A percentile compares a stretch with the other conserved stretches of the same genome.
Evolutionary conservation across 2,329 filamentous ascomycete species (phyloP).

Genomic region (Bertia moriformis): DNA sequence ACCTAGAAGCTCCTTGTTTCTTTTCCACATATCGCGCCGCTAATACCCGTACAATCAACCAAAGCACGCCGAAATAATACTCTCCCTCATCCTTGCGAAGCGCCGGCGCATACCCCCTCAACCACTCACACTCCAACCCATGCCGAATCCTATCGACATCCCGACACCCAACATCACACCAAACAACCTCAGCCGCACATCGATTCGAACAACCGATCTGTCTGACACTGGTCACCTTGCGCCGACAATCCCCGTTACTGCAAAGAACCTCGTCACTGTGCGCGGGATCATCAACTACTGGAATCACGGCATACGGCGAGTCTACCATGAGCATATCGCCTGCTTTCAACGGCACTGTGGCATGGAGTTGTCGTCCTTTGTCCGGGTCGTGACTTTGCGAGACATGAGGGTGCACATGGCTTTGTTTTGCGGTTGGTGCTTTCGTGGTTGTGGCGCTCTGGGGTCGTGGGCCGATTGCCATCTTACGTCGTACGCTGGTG

Average conservation of each 20-base stretch:
- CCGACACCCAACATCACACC: constrained; percentile 4
- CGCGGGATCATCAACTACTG: constrained; percentile 5
- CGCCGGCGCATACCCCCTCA: constrained; percentile 1
- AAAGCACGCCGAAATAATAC: constrained; percentile 4
- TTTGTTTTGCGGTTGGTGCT: too few relatives aligned
- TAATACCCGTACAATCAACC: constrained; percentile 4
- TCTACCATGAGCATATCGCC: constrained; percentile 4
- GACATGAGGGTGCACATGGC: constrained; percentile 3
- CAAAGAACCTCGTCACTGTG: constrained; percentile 3
- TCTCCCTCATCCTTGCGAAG: constrained; percentile 3
- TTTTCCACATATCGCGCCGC: too few relatives aligned
- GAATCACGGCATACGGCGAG: constrained; percentile 5
- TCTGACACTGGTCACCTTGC: too few relatives aligned
- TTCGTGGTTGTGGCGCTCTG: too few relatives aligned
- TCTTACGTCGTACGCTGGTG: too few relatives aligned
- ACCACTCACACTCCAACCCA: constrained; percentile 4
- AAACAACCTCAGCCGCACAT: constrained; percentile 4
- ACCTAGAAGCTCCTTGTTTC: too few relatives aligned
- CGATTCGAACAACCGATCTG: constrained; percentile 2
- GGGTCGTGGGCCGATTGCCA: too few relatives aligned
- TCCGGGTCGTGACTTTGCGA: background rate
- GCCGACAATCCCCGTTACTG: constrained; percentile 3
- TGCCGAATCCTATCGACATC: constrained; percentile 3
- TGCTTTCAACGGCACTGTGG: constrained; percentile 2
- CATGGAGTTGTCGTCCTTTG: constrained; percentile 4